Evolutionary conservation across 1,284 basidiomycete genomes (phyloP), one percentile per base, ranked within the genome.

Genomic region (Marasmius oreades): DNA sequence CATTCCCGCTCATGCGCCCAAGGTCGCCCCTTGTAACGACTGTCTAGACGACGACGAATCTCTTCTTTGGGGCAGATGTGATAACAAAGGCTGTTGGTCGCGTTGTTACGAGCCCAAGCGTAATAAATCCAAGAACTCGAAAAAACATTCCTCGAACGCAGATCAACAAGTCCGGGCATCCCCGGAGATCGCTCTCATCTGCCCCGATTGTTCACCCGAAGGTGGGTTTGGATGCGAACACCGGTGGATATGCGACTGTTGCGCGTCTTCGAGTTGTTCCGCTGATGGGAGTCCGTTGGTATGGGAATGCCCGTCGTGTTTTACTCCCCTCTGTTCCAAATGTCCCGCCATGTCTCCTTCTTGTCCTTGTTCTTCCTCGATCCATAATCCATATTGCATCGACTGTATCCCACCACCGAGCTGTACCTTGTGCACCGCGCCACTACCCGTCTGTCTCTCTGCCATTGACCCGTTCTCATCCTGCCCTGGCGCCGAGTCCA

Each of bases 291-390:
- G 33, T 28, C 54, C 57, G 14, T 46, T 59, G 50, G 57, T 59
- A 1, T 59, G 57, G 57, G 57, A 59, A 26, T 59, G 57, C 39
- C 57, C 54, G n/a, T 51, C 54, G 16, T 59, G 57, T 22, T 47
- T 48, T 8, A 55, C 55, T 37, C 51, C 55, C 44, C 52, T 55
- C 22, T 59, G 57, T 24, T 54, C 55, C 18, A 46, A 59, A 39
- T 59, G 57, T 36, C 53, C 54, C 6, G 51, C 52, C 36, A 26
- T 39, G 7, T 42, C 39, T 2, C 3, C 39, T n/a, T 42, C 39
- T 20, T 44, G 24, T 28, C 26, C 52, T 5, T 50, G 44, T 14
- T 24, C 26, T 12, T 43, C 26, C 4, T 31, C 24, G 22, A 42
- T 46, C n/a, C 28, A 31, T 5, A 28, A 47, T 8, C 53, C 52